Percentiles rank a stretch among this genome's conserved stretches.
phyloP scores from a whole-genome alignment of 1,284 basidiomycete species.

The Golubevia sp. region DNA sequence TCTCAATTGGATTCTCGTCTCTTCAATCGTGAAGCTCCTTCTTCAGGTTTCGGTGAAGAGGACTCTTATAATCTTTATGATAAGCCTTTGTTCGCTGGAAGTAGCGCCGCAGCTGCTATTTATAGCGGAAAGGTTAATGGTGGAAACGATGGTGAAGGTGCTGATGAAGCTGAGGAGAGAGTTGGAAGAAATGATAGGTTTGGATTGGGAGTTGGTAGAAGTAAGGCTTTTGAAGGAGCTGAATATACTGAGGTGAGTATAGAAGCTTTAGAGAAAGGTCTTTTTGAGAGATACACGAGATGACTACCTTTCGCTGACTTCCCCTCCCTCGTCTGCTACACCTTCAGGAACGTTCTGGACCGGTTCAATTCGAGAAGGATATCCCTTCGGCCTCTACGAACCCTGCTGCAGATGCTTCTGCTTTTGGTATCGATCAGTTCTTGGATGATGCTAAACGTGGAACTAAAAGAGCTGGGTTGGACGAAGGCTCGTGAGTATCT shows the following conservation, averaged over 20 bases:
- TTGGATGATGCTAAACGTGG: constrained; percentile 55
- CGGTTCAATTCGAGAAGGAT: constrained; percentile 60
- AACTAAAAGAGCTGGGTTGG: constrained; percentile 30
- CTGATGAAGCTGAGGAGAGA: constrained; percentile 32
- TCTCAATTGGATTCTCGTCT: constrained; percentile 50
- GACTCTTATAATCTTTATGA: constrained; percentile 57
- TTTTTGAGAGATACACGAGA: constrained; percentile 4
- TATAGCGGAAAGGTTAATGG: constrained; percentile 15
- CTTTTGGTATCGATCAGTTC: constrained; percentile 57
- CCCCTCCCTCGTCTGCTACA: not conserved
- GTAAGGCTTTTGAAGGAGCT: constrained; percentile 44
- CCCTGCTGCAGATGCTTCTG: constrained; percentile 19
- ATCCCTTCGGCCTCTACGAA: constrained; percentile 1
- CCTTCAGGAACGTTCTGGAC: constrained; percentile 17
- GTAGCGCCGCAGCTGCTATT: constrained; percentile 52
- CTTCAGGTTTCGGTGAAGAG: constrained; percentile 50
- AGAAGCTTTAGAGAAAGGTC: not conserved
- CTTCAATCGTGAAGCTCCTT: constrained; percentile 53
- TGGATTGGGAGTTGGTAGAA: constrained; percentile 37
- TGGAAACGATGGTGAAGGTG: constrained; percentile 12
- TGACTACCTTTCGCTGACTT: not conserved
- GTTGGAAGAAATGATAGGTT: constrained; percentile 52
- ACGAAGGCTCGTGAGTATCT: constrained; percentile 8
- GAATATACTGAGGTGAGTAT: constrained; percentile 20
- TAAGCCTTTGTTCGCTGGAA: constrained; percentile 53